These are phyloP conservation scores for Entamoeba histolytica DNA, from an alignment of 208 protist species.

Conservation along the genomic window DNA sequence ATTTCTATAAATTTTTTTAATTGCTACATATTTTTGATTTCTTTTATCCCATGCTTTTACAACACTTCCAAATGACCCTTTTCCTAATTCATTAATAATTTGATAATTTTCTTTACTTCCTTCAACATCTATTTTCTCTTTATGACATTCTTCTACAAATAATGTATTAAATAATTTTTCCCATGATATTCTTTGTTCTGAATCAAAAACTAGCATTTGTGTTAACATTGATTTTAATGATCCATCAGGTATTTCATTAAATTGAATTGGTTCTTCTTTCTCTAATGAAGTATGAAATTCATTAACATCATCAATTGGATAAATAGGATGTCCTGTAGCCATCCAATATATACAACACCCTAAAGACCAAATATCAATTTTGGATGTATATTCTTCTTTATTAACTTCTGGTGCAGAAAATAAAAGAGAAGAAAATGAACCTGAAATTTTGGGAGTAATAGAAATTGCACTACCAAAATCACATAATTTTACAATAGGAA, in stretches of 20 bases:
- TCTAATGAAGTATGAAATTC: neutral
- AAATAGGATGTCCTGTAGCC: slow-evolving; percentile 27
- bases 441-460: slow-evolving; percentile 11
- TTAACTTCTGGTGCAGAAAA: slow-evolving; percentile 45
- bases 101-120: neutral
- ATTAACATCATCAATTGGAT: slow-evolving; percentile 9
- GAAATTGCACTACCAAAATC: slow-evolving; percentile 36
- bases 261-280: neutral
- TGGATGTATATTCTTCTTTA: slow-evolving; percentile 31
- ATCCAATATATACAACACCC: slow-evolving; percentile 40
- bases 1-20: neutral
- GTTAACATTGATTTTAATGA: neutral
- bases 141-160: neutral
- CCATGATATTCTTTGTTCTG: neutral
- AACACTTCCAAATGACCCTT: neutral
- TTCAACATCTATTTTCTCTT: neutral
- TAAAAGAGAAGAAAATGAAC: slow-evolving; percentile 40
- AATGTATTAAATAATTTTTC: neutral
- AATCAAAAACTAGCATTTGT: neutral
- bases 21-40: neutral
- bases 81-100: neutral
- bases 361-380: slow-evolving; percentile 40
- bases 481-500: slow-evolving; percentile 41
- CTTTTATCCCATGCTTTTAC: neutral
- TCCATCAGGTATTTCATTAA: neutral